Evolutionary conservation across 1,284 basidiomycete species (phyloP).

Genomic region (Baeospora myosura): DNA sequence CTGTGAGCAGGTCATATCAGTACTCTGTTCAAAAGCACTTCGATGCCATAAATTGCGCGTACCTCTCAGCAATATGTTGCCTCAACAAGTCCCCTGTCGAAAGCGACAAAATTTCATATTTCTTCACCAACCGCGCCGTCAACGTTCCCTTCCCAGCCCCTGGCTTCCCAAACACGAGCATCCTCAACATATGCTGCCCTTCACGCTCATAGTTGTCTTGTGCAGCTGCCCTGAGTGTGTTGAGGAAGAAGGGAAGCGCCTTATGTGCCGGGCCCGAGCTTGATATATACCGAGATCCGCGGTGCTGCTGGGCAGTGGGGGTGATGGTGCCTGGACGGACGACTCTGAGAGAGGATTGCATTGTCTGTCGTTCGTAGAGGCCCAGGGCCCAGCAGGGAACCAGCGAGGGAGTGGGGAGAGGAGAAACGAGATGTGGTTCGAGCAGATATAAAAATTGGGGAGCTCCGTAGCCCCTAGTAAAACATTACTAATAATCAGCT

Average conservation of each 20-base stretch:
- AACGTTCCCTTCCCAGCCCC: conserved; percentile 79
- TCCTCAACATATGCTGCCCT: conserved; percentile 39
- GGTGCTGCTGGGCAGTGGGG: no score
- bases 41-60: conserved; percentile 13
- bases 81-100: conserved; percentile 79
- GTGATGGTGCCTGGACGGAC: no score
- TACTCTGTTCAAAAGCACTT: conserved; percentile 1
- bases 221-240: conserved; percentile 24
- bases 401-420: no score
- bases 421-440: no score
- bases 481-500: no score
- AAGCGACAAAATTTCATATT: conserved; percentile 68
- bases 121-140: conserved; percentile 60
- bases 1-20: conserved; percentile 27
- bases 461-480: no score
- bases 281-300: no score
- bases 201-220: conserved; percentile 10
- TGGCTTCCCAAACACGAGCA: conserved; percentile 81
- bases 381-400: no score
- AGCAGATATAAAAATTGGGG: no score
- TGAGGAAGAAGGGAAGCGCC: conserved; percentile 37
- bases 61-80: conserved; percentile 69
- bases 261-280: conserved; percentile 23
- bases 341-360: no score
- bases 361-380: no score